Base-by-base conservation (phyloP, 495 filamentous ascomycete genomes). In the Pseudoneurospora amorphoporcata region DNA sequence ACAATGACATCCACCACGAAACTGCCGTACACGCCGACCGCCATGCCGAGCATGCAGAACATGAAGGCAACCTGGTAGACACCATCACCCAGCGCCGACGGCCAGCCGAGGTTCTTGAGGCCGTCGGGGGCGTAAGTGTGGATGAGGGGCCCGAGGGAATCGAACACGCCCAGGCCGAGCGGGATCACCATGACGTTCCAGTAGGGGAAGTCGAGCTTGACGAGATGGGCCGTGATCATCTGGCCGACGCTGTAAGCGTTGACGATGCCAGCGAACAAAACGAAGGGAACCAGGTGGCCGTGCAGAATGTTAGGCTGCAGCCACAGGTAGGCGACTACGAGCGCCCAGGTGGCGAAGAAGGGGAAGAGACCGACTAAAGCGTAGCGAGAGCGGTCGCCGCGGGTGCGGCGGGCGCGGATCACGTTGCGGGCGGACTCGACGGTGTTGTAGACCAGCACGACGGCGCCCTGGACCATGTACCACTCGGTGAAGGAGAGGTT, bases 1-100 rank as follows among this genome's bases (percentile, higher is more conserved):
- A 94, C 92, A 74, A 98, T 96, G 39, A 98, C 93, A 80, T 98
- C 95, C 65, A 92, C 92, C 74, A 98, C 92, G 78, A 99, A 98
- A 80, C 93, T 97, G 68, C 94, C 94, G 84, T 99, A 97, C 12
- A 98, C 87, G 53, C 95, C 95, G 73, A 95, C 77, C 0, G 89
- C 90, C 72, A 92, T 80, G 23, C 95, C 95, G 12, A 98, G 81
- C 79, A 92, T 93, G 76, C 87, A 87, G 80, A 95, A 97, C 72
- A 97, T 85, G 81, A 94, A 98, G 0, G 91, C 91, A 72, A 96
- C 89, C 81, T 95, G 92, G 77, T 95, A 93, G 5, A 87, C 86
- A 14, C 86, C 92, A 69, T 87, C 81, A 8, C 94, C 92, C 65
- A 98, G 84, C 0, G 88, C 89, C 73, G 87, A 91, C 0, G 92